phyloP scores from a whole-genome alignment of 2,329 filamentous ascomycete genomes.

The Aspergillus arachidicola region DNA sequence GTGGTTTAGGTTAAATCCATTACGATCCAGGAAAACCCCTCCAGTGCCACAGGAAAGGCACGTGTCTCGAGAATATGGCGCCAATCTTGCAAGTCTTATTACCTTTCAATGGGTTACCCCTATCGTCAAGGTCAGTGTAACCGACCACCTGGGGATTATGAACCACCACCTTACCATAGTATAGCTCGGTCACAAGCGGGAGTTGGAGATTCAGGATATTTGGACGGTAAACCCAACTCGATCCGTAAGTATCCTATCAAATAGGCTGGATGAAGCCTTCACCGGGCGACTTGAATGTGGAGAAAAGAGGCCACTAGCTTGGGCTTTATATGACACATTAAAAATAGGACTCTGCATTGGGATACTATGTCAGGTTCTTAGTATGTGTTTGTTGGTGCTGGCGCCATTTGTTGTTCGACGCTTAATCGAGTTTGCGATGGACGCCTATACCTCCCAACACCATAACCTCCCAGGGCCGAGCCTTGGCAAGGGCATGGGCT shows the following conservation, averaged over 20 bases:
- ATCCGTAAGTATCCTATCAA: neutral
- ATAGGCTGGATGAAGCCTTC: neutral
- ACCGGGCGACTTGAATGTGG: neutral
- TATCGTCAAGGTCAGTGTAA: too few relatives aligned
- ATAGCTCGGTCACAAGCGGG: neutral
- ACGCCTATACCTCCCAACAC: constrained; percentile 71
- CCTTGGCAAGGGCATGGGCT: constrained; percentile 75
- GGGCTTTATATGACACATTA: constrained; percentile 85
- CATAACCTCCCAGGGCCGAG: constrained; percentile 59
- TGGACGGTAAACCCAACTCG: too few relatives aligned
- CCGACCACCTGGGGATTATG: too few relatives aligned
- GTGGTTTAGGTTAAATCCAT: too few relatives aligned
- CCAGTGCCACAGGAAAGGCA: too few relatives aligned
- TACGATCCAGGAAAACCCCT: too few relatives aligned
- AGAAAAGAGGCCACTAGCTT: constrained; percentile 60
- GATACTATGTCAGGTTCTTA: constrained; percentile 72
- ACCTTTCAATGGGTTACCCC: too few relatives aligned
- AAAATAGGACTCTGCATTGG: constrained; percentile 82
- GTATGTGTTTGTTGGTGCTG: constrained; percentile 75
- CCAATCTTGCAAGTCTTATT: too few relatives aligned
- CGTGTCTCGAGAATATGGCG: too few relatives aligned
- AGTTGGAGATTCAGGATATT: neutral
- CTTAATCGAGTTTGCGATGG: constrained; percentile 79
- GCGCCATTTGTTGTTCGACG: constrained; percentile 84
- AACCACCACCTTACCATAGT: too few relatives aligned